phyloP scores from a whole-genome alignment of 2,329 filamentous ascomycete species.

The Beauveria bassiana region DNA sequence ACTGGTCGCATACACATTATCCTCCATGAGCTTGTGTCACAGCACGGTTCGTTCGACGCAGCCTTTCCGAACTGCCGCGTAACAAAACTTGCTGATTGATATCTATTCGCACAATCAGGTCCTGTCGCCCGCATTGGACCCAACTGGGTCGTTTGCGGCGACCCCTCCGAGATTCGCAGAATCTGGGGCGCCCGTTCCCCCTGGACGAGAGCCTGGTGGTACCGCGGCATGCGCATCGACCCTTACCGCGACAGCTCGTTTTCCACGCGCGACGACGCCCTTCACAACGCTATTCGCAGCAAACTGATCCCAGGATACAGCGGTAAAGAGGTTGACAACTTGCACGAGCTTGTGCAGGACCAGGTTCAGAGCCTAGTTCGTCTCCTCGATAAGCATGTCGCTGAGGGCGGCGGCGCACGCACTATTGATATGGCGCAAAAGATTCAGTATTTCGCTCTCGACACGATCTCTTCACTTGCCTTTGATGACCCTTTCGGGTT shows the following conservation, averaged over 20 bases:
- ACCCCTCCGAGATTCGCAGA: slow-evolving; percentile 21
- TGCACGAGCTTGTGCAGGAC: slow-evolving; percentile 32
- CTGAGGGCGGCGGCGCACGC: background rate
- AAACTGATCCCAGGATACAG: slow-evolving; percentile 21
- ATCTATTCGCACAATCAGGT: slow-evolving; percentile 13
- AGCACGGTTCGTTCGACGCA: background rate
- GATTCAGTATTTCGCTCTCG: slow-evolving; percentile 45
- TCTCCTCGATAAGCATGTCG: slow-evolving; percentile 35
- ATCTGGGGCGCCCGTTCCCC: slow-evolving; percentile 23
- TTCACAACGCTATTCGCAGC: slow-evolving; percentile 32
- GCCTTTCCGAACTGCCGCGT: background rate
- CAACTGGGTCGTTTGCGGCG: slow-evolving; percentile 23
- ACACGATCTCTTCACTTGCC: slow-evolving; percentile 45
- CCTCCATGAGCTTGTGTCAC: background rate
- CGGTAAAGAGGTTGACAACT: slow-evolving; percentile 24
- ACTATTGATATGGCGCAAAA: slow-evolving; percentile 37
- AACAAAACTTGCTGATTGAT: background rate
- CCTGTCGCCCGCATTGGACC: slow-evolving; percentile 21
- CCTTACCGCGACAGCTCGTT: slow-evolving; percentile 42
- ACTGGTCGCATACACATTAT: background rate
- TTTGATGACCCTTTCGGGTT: slow-evolving; percentile 43
- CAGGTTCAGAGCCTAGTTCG: slow-evolving; percentile 36
- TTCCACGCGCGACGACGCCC: slow-evolving; percentile 37
- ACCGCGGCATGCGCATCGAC: slow-evolving; percentile 42
- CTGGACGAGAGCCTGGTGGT: slow-evolving; percentile 26